A percentile compares a stretch with the other conserved stretches of the same genome.
Evolutionary conservation across 2,329 filamentous ascomycete species (phyloP).

Genomic region (Sporothrix inflata): DNA sequence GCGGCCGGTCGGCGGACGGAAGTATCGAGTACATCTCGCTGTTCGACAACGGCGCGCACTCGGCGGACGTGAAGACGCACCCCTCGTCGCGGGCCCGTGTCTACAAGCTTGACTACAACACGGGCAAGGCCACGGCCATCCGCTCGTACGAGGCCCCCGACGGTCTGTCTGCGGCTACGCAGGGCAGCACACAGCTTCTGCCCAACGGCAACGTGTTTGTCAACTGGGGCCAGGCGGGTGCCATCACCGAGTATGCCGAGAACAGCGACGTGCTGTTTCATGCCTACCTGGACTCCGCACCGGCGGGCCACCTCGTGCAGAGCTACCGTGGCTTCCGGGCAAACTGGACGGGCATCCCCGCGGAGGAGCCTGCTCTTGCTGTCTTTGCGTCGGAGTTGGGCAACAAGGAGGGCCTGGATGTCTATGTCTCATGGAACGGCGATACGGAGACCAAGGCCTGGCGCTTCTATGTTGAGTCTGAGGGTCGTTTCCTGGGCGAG

Average conservation of each 20-base stretch:
- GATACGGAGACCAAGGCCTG: slow-evolving; percentile 39
- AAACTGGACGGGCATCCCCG: slow-evolving; percentile 37
- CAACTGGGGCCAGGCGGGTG: slow-evolving; percentile 51
- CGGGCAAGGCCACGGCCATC: slow-evolving; percentile 19
- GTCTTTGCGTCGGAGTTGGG: slow-evolving; percentile 27
- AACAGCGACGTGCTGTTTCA: slow-evolving; percentile 47
- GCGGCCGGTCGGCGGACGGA: slow-evolving; percentile 42
- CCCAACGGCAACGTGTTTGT: slow-evolving; percentile 44
- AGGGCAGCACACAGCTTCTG: slow-evolving; percentile 44
- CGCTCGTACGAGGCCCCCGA: slow-evolving; percentile 42
- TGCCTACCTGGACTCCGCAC: slow-evolving; percentile 32
- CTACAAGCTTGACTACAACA: slow-evolving; percentile 31
- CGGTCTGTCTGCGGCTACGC: slow-evolving; percentile 40
- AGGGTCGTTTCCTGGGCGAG: neutral
- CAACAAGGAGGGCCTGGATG: neutral
- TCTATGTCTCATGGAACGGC: slow-evolving; percentile 41
- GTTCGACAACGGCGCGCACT: slow-evolving; percentile 50
- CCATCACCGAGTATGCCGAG: slow-evolving; percentile 49
- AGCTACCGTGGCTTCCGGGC: slow-evolving; percentile 38
- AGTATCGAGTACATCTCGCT: slow-evolving; percentile 53
- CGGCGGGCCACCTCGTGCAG: slow-evolving; percentile 39
- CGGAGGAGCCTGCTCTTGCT: slow-evolving; percentile 35
- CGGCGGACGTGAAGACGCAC: slow-evolving; percentile 13
- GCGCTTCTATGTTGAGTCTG: slow-evolving; percentile 30
- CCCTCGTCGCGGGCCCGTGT: slow-evolving; percentile 37